These are phyloP conservation scores for Pezicula neosporulosa DNA, from an alignment of 2,329 filamentous ascomycete species.

Conservation along the genomic window DNA sequence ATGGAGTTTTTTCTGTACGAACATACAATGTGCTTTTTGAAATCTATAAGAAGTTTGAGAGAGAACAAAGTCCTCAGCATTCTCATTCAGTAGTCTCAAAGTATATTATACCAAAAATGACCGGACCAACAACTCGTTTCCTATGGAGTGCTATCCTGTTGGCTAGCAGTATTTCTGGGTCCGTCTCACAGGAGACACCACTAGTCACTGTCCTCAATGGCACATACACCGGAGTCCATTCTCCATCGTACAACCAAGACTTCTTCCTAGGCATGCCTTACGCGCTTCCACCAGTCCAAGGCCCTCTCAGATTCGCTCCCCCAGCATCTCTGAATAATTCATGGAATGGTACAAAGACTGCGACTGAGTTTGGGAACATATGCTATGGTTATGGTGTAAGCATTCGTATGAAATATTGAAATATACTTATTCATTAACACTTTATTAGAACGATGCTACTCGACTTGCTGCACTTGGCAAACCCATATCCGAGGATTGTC, in stretches of 20 bases:
- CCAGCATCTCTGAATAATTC: background rate
- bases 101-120: background rate
- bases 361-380: background rate
- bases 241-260: constrained; percentile 1
- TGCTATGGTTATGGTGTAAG: constrained; percentile 3
- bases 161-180: background rate
- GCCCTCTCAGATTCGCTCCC: background rate
- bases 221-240: background rate
- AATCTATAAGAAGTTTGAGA: background rate
- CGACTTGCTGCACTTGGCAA: background rate
- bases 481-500: constrained; percentile 1
- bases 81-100: background rate
- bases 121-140: background rate
- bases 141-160: background rate
- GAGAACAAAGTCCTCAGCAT: background rate
- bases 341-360: constrained; percentile 1
- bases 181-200: background rate
- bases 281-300: constrained; percentile 3
- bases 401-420: background rate
- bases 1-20: background rate
- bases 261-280: constrained; percentile 4
- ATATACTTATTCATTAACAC: background rate
- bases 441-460: background rate
- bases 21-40: background rate
- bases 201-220: constrained; percentile 2